A percentile compares a stretch with the other conserved stretches of the same genome.
phyloP scores from a whole-genome alignment of 2,329 filamentous ascomycete species.

The Neofusicoccum parvum region DNA sequence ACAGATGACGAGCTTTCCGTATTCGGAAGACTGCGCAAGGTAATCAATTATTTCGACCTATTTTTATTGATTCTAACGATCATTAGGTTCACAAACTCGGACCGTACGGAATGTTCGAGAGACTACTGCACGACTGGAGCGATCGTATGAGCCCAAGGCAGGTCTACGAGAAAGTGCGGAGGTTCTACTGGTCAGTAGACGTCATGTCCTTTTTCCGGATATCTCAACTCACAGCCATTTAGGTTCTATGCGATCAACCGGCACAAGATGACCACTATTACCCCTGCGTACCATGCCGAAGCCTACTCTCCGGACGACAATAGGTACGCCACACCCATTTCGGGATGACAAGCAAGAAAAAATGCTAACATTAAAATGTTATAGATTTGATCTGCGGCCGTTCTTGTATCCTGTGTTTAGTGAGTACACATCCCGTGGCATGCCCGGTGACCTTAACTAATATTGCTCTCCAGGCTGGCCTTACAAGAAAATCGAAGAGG shows the following conservation, averaged over 20 bases:
- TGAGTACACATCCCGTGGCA: conserved; percentile 8
- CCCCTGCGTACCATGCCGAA: conserved; percentile 59
- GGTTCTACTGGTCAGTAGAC: conserved; percentile 35
- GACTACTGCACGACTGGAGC: conserved; percentile 55
- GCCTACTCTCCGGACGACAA: conserved; percentile 61
- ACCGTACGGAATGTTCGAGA: conserved; percentile 57
- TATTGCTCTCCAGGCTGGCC: conserved; percentile 28
- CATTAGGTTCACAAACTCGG: conserved; percentile 48
- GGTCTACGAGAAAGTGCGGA: conserved; percentile 50
- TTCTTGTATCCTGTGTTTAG: conserved; percentile 55
- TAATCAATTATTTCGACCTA: not conserved
- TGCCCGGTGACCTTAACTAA: not conserved
- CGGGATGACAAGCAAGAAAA: not conserved
- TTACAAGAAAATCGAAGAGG: conserved; percentile 43
- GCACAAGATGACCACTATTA: conserved; percentile 65
- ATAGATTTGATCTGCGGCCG: conserved; percentile 45
- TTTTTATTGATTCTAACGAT: conserved; percentile 23
- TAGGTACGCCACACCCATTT: conserved; percentile 50
- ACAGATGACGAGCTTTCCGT: conserved; percentile 53
- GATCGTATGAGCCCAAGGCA: conserved; percentile 44
- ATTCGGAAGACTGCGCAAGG: conserved; percentile 58
- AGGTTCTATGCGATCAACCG: conserved; percentile 64
- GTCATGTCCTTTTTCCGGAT: not conserved
- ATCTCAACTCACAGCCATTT: conserved; percentile 28
- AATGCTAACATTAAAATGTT: conserved; percentile 24